Evolutionary conservation across 2,329 filamentous ascomycete species (phyloP), one percentile per base, ranked within the genome.

Genomic region (Plenodomus biglobosus): DNA sequence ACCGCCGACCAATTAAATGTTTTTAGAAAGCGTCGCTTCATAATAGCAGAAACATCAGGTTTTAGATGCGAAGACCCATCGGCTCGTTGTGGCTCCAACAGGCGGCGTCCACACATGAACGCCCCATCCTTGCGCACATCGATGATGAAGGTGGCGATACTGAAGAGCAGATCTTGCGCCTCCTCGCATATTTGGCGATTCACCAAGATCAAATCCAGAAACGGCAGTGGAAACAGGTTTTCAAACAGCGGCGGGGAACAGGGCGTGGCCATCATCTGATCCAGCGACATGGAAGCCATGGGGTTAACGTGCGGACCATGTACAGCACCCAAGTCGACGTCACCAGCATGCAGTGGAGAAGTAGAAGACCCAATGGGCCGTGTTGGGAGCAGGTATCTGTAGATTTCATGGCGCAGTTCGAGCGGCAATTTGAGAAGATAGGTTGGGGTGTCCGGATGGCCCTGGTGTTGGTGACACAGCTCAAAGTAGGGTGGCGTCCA

Each of bases 351-450:
- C 8, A 32, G 11, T 11, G 27, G 3, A 41, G 52, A 46, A 8
- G 49, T 56, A 4, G 60, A 69, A 2, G 64, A 66, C 17, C 62
- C 62, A 19, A 69, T 65, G 0, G 62, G 40, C 7, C 50, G 49
- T 4, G 55, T 42, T 3, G 66, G 67, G 8, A 71, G 42, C 8
- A 70, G 46, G 41, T 71, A 68, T 15, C 56, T 53, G 44, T 62
- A 70, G 16, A 71, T 57, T 24, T 69, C 59, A 7, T 61, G 53
- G 4, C 68, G 58, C 0, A 71, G 50, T 43, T 70, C 66, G 6
- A 68, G 53, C 1, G 69, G 69, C 15, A 71, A 55, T 21, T 56
- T 59, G 42, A 69, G 43, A 35, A 70, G 58, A 40, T 68, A 62
- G 48, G 65, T 70, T 16, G 66, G 66, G 2, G 50, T 61, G 24